phyloP scores from a whole-genome alignment of 177 flowering plant species.

The Vitis hybrid region DNA sequence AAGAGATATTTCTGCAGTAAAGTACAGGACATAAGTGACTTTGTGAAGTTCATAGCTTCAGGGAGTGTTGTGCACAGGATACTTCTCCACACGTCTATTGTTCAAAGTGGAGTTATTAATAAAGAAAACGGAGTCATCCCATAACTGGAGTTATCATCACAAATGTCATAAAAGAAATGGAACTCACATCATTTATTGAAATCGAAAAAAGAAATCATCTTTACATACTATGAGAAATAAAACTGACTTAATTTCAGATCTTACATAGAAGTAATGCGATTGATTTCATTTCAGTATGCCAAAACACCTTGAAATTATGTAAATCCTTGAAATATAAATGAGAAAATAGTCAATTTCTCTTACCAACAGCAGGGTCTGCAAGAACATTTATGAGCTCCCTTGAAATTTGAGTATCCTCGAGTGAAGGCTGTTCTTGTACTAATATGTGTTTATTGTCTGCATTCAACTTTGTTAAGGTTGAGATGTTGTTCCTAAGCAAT shows the following conservation, averaged over 20 bases:
- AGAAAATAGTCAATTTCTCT: conserved; percentile 22
- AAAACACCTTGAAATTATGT: neutral
- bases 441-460: conserved; percentile 26
- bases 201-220: neutral
- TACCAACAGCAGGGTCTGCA: conserved; percentile 50
- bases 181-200: neutral
- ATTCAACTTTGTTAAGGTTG: conserved; percentile 19
- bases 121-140: neutral
- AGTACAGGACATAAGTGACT: conserved; percentile 15
- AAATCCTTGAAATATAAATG: neutral
- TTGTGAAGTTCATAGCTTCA: conserved; percentile 1
- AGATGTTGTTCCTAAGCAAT: conserved; percentile 19
- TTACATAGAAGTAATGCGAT: neutral
- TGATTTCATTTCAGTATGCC: neutral
- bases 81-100: neutral
- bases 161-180: neutral
- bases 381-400: conserved; percentile 22
- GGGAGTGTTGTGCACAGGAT: neutral
- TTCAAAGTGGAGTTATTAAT: neutral
- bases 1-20: conserved; percentile 50
- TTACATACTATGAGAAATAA: neutral
- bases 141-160: neutral
- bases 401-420: conserved; percentile 19
- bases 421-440: conserved; percentile 12
- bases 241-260: neutral